phyloP scores from a whole-genome alignment of 1,284 basidiomycete genomes.

The Ceratobasidium sp. region DNA sequence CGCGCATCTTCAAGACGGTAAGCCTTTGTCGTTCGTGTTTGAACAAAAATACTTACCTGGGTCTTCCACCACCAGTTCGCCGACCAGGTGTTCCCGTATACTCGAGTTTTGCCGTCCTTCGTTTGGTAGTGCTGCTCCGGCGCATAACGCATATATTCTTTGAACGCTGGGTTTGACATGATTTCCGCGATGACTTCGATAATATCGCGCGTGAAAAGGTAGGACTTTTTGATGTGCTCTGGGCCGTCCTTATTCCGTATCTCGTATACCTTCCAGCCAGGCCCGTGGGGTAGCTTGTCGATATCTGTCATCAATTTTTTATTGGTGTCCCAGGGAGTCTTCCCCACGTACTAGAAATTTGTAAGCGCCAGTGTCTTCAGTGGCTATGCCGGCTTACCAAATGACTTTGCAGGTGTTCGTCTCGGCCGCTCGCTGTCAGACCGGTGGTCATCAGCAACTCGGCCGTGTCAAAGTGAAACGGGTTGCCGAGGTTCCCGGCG shows the following conservation, averaged over 20 bases:
- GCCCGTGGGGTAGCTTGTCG: conserved; percentile 25
- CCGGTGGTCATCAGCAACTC: conserved; percentile 15
- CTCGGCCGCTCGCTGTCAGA: neutral
- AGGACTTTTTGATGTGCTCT: neutral
- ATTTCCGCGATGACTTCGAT: conserved; percentile 25
- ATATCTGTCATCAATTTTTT: conserved; percentile 4
- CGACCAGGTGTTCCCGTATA: conserved; percentile 5
- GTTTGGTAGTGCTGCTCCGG: conserved; percentile 9
- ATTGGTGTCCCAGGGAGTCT: conserved; percentile 11
- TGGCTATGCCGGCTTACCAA: neutral
- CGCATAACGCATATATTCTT: conserved; percentile 25
- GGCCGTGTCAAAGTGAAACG: neutral
- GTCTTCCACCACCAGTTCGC: conserved; percentile 13
- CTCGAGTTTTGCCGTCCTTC: neutral
- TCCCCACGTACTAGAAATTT: neutral
- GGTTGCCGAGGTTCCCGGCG: conserved; percentile 1
- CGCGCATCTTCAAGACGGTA: conserved; percentile 9
- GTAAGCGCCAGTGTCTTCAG: neutral
- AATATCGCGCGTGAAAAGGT: conserved; percentile 23
- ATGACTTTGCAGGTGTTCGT: conserved; percentile 18
- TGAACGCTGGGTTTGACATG: conserved; percentile 41
- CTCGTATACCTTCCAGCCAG: conserved; percentile 16
- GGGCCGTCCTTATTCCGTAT: neutral
- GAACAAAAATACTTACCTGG: neutral
- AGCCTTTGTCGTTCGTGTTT: neutral